A percentile compares a stretch with the other conserved stretches of the same genome.
Conservation (phyloP, 2,329 filamentous ascomycete genomes). For the Aurifilum marmelostoma region DNA sequence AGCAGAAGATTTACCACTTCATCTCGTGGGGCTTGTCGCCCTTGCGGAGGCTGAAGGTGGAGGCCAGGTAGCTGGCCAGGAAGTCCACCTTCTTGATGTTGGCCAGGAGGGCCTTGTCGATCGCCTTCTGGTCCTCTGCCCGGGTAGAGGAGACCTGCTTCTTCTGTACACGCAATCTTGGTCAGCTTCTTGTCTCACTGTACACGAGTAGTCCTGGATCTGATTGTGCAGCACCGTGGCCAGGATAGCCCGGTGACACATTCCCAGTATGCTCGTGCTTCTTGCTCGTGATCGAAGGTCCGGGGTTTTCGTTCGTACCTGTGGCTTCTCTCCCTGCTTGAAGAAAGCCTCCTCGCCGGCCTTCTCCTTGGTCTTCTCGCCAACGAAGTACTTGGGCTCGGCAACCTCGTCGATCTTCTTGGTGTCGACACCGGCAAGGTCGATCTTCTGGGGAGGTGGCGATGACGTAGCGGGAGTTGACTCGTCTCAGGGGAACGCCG, state of each 20-base stretch:
- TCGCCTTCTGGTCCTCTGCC: slow-evolving; percentile 95
- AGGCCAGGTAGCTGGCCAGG: slow-evolving; percentile 90
- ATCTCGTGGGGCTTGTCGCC: slow-evolving; percentile 99
- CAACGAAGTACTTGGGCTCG: slow-evolving; percentile 89
- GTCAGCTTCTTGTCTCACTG: slow-evolving; percentile 39
- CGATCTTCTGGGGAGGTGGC: slow-evolving; percentile 84
- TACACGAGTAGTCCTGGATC: neutral
- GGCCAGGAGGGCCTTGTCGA: slow-evolving; percentile 94
- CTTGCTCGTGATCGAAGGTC: neutral
- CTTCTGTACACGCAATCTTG: slow-evolving; percentile 67
- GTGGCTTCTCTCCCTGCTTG: slow-evolving; percentile 97
- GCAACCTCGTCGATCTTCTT: slow-evolving; percentile 84
- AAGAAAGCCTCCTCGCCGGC: slow-evolving; percentile 98
- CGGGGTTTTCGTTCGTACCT: slow-evolving; percentile 47
- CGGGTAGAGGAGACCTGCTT: slow-evolving; percentile 92
- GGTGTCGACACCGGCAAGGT: slow-evolving; percentile 82
- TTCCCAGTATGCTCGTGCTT: neutral
- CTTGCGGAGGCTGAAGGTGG: slow-evolving; percentile 98
- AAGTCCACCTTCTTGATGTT: slow-evolving; percentile 98
- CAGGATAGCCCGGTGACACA: slow-evolving; percentile 8
- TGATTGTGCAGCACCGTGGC: too few species aligned
- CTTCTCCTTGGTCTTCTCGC: slow-evolving; percentile 95
- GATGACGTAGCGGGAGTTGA: slow-evolving; percentile 93
- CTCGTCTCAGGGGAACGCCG: slow-evolving; percentile 93
- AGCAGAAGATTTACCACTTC: slow-evolving; percentile 77